Conservation (phyloP, 225 moss, liverwort and hornwort genomes). For the Bryoerythrophyllum caledonicum region DNA sequence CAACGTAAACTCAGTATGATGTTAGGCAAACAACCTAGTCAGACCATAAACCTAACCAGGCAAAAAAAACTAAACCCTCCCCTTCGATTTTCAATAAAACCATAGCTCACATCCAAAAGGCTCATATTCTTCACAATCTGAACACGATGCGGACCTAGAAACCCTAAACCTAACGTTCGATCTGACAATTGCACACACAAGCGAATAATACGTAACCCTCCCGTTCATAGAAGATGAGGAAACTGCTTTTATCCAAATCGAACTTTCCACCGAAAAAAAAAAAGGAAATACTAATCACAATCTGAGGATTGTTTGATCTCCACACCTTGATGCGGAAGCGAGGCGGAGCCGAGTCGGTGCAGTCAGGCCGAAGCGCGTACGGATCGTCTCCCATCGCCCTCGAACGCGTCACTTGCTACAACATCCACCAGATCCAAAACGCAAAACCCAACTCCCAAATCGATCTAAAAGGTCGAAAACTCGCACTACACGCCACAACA, state of each 20-base stretch:
- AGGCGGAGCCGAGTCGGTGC: conserved; percentile 73
- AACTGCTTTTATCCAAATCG: conserved; percentile 1
- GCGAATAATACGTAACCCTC: not conserved
- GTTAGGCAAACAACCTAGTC: no score
- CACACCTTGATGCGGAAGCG: conserved; percentile 87
- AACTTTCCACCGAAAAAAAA: not conserved
- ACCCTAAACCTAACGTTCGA: not conserved
- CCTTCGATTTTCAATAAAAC: not conserved
- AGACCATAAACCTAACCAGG: not conserved
- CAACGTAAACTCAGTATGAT: not conserved
- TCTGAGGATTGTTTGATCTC: not conserved
- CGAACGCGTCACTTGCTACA: not conserved
- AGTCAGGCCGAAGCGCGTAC: conserved; percentile 78
- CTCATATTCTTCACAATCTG: no score
- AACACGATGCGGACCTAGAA: no score
- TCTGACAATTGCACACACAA: not conserved
- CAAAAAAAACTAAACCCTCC: not conserved
- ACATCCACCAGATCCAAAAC: conserved; percentile 15
- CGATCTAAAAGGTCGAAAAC: not conserved
- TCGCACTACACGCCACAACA: not conserved
- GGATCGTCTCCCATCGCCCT: conserved; percentile 54
- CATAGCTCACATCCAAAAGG: conserved; percentile 1
- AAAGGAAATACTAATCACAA: not conserved
- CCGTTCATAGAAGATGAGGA: not conserved
- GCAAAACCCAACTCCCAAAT: not conserved